Conservation (phyloP, 345 rosid genomes). For the Gossypium ekmanianum region DNA sequence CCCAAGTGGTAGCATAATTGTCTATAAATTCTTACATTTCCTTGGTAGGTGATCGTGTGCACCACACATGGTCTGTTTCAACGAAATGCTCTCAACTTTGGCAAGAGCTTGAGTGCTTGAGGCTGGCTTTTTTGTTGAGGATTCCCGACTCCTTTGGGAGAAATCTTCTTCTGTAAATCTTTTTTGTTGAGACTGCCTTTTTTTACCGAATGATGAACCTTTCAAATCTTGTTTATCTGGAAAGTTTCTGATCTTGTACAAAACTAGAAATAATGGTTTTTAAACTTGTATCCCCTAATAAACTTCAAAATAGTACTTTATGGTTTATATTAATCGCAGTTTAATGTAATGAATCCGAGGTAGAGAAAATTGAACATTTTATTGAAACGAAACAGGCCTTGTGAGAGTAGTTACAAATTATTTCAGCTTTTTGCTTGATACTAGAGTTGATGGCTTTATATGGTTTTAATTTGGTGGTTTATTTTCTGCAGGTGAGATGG, state of each 20-base stretch:
- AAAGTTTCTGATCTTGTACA: not conserved
- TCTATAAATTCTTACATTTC: too few relatives aligned
- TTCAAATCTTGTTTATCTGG: not conserved
- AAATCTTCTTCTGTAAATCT: too few relatives aligned
- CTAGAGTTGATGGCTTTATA: not conserved
- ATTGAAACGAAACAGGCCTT: not conserved
- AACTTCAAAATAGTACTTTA: not conserved
- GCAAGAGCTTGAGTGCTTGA: too few relatives aligned
- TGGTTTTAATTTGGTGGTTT: not conserved
- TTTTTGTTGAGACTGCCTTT: too few relatives aligned
- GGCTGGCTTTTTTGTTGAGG: too few relatives aligned
- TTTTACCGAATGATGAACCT: not conserved
- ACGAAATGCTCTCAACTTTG: too few relatives aligned
- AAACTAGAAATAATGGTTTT: not conserved
- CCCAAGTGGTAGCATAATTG: too few relatives aligned
- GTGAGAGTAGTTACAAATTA: not conserved
- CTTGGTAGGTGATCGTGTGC: too few relatives aligned
- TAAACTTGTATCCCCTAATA: not conserved
- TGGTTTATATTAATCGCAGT: not conserved
- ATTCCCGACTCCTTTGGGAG: too few relatives aligned
- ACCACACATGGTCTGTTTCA: too few relatives aligned
- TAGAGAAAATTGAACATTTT: not conserved
- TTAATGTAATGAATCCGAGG: not conserved
- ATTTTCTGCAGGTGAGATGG: slow-evolving; percentile 1
- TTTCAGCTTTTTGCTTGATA: not conserved